phyloP scores from a whole-genome alignment of 306 rosid genomes.

The Rosa rugosa region DNA sequence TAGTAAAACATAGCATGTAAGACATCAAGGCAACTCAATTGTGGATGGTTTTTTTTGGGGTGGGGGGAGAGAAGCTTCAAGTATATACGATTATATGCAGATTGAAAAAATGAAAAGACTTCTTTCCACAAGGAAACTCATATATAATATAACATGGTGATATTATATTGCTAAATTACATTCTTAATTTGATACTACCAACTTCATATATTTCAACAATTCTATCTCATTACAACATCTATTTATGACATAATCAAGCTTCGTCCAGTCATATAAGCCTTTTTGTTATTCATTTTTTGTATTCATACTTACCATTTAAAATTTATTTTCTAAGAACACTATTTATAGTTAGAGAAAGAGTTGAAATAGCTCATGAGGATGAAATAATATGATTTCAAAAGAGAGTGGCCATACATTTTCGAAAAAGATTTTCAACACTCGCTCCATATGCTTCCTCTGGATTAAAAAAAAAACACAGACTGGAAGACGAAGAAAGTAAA shows the following conservation, averaged over 20 bases:
- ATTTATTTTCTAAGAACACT: not conserved
- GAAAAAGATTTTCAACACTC: not conserved
- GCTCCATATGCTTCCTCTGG: not conserved
- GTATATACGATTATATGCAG: not conserved
- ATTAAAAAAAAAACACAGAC: conserved; percentile 6
- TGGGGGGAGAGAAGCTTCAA: not conserved
- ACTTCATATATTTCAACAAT: not conserved
- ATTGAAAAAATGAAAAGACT: not conserved
- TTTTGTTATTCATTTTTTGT: too few species aligned
- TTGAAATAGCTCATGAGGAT: not conserved
- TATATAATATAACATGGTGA: not conserved
- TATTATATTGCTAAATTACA: too few species aligned
- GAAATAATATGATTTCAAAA: not conserved
- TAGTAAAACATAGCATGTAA: not conserved
- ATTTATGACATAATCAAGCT: not conserved
- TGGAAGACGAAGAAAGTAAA: conserved; percentile 25
- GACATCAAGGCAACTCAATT: not conserved
- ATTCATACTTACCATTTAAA: not conserved
- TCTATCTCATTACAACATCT: not conserved
- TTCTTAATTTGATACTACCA: not conserved
- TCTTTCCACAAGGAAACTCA: not conserved
- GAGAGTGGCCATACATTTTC: too few species aligned
- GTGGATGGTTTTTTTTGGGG: too few species aligned
- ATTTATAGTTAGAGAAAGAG: not conserved
- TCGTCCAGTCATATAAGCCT: not conserved